A percentile compares a stretch with the other conserved stretches of the same genome.
These are phyloP conservation scores for Rosa persica DNA, from an alignment of 306 rosid species.

Conservation along the genomic window DNA sequence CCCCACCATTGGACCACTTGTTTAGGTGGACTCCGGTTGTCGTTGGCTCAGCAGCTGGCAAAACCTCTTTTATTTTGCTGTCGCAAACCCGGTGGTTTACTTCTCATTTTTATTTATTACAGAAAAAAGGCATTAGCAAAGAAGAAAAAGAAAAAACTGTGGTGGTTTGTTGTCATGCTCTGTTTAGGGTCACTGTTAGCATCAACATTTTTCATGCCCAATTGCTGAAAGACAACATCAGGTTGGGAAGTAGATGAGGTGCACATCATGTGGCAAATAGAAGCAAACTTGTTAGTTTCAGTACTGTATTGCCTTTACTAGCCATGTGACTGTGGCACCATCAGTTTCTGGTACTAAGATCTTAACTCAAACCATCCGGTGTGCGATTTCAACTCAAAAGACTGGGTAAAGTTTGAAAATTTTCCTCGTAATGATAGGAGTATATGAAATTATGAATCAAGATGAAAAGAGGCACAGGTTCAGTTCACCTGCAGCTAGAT, in stretches of 20 bases:
- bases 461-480: constrained; percentile 26
- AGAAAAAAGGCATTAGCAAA: too few species aligned
- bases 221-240: neutral
- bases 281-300: neutral
- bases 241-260: neutral
- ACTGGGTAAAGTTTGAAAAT: neutral
- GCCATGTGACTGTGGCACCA: neutral
- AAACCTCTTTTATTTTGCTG: neutral
- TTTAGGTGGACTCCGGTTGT: neutral
- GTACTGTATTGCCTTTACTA: neutral
- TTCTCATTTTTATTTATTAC: too few species aligned
- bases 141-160: neutral
- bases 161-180: neutral
- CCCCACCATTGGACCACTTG: neutral
- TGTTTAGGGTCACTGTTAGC: neutral
- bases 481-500: constrained; percentile 32
- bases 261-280: neutral
- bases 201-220: neutral
- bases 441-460: neutral
- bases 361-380: neutral
- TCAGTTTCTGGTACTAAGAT: neutral
- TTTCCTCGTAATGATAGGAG: neutral
- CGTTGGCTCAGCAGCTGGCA: neutral
- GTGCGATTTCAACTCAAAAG: neutral
- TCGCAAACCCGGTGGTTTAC: too few species aligned